Conservation (phyloP, 192 early-diverging fungal genomes). For the Coemansia sp. region DNA sequence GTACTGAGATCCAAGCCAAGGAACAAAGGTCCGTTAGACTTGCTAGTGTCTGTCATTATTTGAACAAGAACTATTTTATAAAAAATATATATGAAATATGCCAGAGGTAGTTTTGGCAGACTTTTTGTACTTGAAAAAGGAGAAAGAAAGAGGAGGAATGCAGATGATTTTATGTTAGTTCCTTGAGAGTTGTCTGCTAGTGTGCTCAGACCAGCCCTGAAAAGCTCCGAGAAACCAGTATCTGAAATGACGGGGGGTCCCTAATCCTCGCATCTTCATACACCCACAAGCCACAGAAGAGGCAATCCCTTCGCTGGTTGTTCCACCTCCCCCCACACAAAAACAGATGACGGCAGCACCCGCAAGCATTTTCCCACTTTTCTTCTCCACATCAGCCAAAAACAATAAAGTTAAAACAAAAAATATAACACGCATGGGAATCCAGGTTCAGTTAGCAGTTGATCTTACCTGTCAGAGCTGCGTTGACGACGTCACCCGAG, state of each 20-base stretch:
- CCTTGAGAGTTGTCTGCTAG: too few relatives aligned
- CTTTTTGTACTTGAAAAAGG: not conserved
- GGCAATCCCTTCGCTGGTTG: too few relatives aligned
- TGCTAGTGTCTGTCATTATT: constrained; percentile 1
- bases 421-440: constrained; percentile 13
- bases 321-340: too few relatives aligned
- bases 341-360: too few relatives aligned
- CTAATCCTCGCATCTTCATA: too few relatives aligned
- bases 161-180: too few relatives aligned
- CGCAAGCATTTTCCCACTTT: not conserved
- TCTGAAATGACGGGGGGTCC: too few relatives aligned
- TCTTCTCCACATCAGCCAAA: not conserved
- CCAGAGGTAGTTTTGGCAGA: not conserved
- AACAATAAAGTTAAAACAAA: not conserved
- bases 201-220: too few relatives aligned
- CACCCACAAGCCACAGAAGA: too few relatives aligned
- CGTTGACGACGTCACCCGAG: constrained; percentile 63
- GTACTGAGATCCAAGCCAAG: constrained; percentile 76
- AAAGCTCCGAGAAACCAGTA: too few relatives aligned
- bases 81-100: not conserved
- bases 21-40: constrained; percentile 39
- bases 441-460: constrained; percentile 79
- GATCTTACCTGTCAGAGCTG: constrained; percentile 85
- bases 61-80: not conserved
- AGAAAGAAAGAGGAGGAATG: not conserved